Evolutionary conservation across 768 basidiomycete species (phyloP), one percentile per base, ranked within the genome.

Genomic region (Mycena floridula): DNA sequence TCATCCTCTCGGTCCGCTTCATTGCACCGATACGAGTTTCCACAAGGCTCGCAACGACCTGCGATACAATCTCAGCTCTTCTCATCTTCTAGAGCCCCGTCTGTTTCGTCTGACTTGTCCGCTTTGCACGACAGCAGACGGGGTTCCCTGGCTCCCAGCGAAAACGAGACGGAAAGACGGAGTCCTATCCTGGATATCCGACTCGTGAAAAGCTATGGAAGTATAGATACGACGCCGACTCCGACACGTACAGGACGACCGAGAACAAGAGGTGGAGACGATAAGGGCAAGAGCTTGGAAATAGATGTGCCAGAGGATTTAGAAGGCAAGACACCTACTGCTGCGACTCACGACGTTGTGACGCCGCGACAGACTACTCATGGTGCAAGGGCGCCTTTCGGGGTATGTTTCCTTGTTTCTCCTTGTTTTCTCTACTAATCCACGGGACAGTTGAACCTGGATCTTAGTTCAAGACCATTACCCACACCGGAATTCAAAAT

Each of bases 1-100:
- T 58, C 60, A 12, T 51, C 56, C 3, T 54, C 58, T 25, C 38
- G 50, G 27, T 36, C 37, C 43, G 32, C 32, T 7, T 35, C 32
- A 18, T 15, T 35, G 18, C 18, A 35, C 18, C 13, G 32, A 35
- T 35, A 35, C 18, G 32, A 35, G 18, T 35, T 35, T 35, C 32
- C 32, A 3, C 32, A 35, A 35, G 18, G 3, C 32, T 35, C 32
- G 4, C 32, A 35, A 30, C 28, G 9, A 30, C 9, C 28, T 15
- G 15, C 32, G 7, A 35, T 35, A 35, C 32, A 13, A 13, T 35
- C 32, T 7, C 13, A 35, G 13, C 18, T 35, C 15, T 13, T 18
- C 32, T 35, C 32, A 18, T 35, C 32, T 35, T 35, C 32, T 15
- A 13, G 32, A 18, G 32, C 15, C 3, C 15, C 32, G 18, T 35